Conservation (phyloP, 1,284 basidiomycete species). For the Leccinum insolens region DNA sequence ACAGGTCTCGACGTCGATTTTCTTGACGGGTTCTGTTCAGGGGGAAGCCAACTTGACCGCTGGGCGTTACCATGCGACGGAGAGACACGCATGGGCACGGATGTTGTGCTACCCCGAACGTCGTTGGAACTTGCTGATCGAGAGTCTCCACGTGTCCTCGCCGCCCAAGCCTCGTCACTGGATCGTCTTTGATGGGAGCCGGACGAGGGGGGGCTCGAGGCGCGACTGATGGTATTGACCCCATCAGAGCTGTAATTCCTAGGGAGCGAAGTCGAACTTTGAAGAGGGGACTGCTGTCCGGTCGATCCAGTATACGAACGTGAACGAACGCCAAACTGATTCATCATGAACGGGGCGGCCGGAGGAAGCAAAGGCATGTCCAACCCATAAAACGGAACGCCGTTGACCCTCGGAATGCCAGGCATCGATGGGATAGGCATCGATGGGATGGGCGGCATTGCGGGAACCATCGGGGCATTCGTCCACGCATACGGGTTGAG, state of each 20-base stretch:
- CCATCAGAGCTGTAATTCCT: conserved; percentile 31
- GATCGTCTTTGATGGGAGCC: conserved; percentile 32
- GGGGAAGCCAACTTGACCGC: conserved; percentile 31
- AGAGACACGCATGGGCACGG: conserved; percentile 10
- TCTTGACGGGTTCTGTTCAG: conserved; percentile 16
- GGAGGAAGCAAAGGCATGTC: conserved; percentile 74
- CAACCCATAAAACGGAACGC: conserved; percentile 41
- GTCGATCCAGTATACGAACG: conserved; percentile 22
- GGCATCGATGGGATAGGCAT: conserved; percentile 35
- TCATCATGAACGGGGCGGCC: conserved; percentile 74
- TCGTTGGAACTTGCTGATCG: conserved; percentile 24
- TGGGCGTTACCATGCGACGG: conserved; percentile 15
- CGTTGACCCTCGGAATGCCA: conserved; percentile 30
- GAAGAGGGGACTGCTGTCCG: conserved; percentile 27
- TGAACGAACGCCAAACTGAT: conserved; percentile 42
- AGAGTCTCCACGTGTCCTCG: conserved; percentile 13
- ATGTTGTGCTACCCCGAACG: conserved; percentile 15
- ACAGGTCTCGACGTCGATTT: conserved; percentile 21
- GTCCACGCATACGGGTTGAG: conserved; percentile 42
- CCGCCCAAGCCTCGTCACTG: conserved; percentile 31
- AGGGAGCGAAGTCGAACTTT: conserved; percentile 22
- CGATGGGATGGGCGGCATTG: conserved; percentile 31
- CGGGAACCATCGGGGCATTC: conserved; percentile 30
- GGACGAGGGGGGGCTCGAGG: conserved; percentile 22
- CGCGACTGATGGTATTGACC: conserved; percentile 19